Evolutionary conservation across 2,329 filamentous ascomycete species (phyloP).

Genomic region (Dichotomopilus funicola): DNA sequence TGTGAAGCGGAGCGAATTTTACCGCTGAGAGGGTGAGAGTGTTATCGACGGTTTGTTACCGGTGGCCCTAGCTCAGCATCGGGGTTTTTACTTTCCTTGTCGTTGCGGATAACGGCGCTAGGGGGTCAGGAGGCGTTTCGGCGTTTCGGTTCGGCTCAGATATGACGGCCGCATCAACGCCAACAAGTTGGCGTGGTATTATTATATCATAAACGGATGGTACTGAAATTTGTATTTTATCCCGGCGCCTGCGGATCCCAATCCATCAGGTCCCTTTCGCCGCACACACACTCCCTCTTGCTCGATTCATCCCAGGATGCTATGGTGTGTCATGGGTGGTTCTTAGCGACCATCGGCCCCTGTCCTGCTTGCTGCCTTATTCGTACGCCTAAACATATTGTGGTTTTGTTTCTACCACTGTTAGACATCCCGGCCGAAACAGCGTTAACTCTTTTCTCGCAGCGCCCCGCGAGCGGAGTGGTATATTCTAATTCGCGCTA

Average conservation of each 20-base stretch:
- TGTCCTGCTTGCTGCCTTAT: too few species aligned
- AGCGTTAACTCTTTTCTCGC: neutral
- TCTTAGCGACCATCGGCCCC: too few species aligned
- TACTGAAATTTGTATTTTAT: too few species aligned
- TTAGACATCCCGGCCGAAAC: conserved; percentile 12
- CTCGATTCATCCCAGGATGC: too few species aligned
- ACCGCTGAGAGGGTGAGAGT: conserved; percentile 52
- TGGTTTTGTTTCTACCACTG: neutral
- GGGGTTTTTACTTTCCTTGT: neutral
- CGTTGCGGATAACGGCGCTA: neutral
- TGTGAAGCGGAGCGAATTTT: conserved; percentile 95
- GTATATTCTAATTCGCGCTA: neutral
- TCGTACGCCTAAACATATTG: too few species aligned
- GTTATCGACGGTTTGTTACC: neutral
- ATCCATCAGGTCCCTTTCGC: too few species aligned
- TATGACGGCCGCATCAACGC: too few species aligned
- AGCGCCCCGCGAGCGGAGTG: neutral
- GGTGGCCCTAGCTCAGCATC: neutral
- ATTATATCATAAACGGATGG: too few species aligned
- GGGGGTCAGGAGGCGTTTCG: neutral
- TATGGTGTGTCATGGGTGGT: too few species aligned
- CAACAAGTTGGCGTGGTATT: too few species aligned
- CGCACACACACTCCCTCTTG: too few species aligned
- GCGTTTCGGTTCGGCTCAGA: neutral
- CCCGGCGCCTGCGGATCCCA: too few species aligned